Evolutionary conservation across 2,329 filamentous ascomycete species (phyloP).

Genomic region (Alternaria sp.): DNA sequence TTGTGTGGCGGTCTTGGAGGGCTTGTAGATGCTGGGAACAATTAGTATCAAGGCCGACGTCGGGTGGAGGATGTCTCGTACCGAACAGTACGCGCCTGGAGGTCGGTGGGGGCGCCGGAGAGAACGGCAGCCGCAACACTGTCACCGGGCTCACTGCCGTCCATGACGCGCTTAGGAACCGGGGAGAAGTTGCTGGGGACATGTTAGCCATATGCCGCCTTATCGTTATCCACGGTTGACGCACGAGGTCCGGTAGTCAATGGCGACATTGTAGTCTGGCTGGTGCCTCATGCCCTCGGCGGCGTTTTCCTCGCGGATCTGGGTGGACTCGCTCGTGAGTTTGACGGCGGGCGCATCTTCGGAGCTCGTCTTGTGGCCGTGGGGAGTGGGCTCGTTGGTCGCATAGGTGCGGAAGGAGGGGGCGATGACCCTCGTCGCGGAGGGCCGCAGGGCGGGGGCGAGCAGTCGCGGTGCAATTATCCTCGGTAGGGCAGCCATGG

Average conservation of each 20-base stretch:
- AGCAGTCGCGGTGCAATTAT: slow-evolving; percentile 52
- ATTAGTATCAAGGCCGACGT: slow-evolving; percentile 10
- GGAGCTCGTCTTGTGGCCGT: slow-evolving; percentile 40
- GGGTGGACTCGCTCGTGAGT: slow-evolving; percentile 50
- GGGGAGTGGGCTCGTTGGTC: slow-evolving; percentile 27
- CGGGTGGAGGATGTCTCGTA: slow-evolving; percentile 53
- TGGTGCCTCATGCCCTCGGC: slow-evolving; percentile 66
- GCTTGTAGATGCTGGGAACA: slow-evolving; percentile 81
- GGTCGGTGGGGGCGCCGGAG: slow-evolving; percentile 90
- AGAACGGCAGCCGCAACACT: slow-evolving; percentile 81
- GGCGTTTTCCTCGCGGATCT: slow-evolving; percentile 60
- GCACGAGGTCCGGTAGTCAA: slow-evolving; percentile 92
- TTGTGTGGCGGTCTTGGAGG: slow-evolving; percentile 93
- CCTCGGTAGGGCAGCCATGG: slow-evolving; percentile 50
- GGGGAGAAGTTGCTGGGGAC: slow-evolving; percentile 80
- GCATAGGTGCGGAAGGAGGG: slow-evolving; percentile 43
- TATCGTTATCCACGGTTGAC: slow-evolving; percentile 36
- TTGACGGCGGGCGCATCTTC: slow-evolving; percentile 46
- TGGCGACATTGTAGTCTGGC: slow-evolving; percentile 79
- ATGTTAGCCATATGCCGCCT: slow-evolving; percentile 27
- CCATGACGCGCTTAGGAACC: slow-evolving; percentile 85
- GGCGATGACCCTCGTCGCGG: slow-evolving; percentile 26
- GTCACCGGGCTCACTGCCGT: slow-evolving; percentile 82
- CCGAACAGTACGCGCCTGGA: slow-evolving; percentile 94
- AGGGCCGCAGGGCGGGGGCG: slow-evolving; percentile 38